These are phyloP conservation scores for Schizophyllum amplum DNA, from an alignment of 1,284 basidiomycete genomes.

Conservation along the genomic window DNA sequence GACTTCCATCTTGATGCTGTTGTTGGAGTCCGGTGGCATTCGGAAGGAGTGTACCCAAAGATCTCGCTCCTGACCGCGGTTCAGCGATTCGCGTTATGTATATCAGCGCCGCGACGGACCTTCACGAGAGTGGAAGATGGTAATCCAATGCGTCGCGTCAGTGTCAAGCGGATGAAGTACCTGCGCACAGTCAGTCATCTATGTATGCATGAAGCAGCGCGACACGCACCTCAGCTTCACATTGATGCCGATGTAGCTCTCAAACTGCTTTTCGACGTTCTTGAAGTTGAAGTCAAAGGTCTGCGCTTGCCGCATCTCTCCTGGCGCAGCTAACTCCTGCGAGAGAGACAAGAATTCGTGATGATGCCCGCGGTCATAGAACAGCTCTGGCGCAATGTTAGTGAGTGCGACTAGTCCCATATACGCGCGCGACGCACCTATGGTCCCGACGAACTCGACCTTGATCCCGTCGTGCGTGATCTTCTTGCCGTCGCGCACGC, in stretches of 20 bases:
- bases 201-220: not conserved
- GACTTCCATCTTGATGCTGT: conserved; percentile 99
- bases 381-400: conserved; percentile 58
- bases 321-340: conserved; percentile 90
- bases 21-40: conserved; percentile 97
- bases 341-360: conserved; percentile 96
- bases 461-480: conserved; percentile 95
- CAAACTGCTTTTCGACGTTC: conserved; percentile 98
- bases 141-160: conserved; percentile 73
- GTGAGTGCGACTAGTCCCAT: not conserved
- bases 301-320: conserved; percentile 92
- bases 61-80: conserved; percentile 88
- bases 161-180: conserved; percentile 90
- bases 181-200: conserved; percentile 29
- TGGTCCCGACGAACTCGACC: conserved; percentile 95
- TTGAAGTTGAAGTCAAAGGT: conserved; percentile 97
- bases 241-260: conserved; percentile 97
- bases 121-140: not conserved
- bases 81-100: conserved; percentile 28
- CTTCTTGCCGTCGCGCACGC: conserved; percentile 93
- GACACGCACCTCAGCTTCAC: conserved; percentile 82
- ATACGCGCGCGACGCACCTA: conserved; percentile 51
- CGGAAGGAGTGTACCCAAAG: conserved; percentile 98
- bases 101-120: not conserved
- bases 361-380: conserved; percentile 96